phyloP scores from a whole-genome alignment of 2,329 filamentous ascomycete genomes.

The Camillea tinctor region DNA sequence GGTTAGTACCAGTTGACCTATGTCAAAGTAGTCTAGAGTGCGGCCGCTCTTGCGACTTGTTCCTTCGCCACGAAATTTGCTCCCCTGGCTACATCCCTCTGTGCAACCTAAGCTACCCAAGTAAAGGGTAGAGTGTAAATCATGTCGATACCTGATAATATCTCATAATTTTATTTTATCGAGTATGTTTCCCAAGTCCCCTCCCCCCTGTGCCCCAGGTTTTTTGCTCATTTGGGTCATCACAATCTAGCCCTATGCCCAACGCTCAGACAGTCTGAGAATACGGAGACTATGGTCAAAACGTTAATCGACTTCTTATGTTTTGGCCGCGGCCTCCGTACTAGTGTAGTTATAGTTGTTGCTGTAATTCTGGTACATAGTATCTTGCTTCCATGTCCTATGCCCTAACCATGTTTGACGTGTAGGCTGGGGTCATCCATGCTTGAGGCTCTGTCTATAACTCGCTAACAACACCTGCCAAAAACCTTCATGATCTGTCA shows the following conservation, averaged over 20 bases:
- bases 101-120: neutral
- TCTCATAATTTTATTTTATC: neutral
- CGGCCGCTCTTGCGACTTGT: neutral
- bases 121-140: neutral
- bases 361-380: neutral
- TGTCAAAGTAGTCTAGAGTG: neutral
- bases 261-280: neutral
- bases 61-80: neutral
- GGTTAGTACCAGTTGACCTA: too few species aligned
- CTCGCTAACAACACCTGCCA: constrained; percentile 8
- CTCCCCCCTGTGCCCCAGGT: neutral
- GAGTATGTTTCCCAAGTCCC: neutral
- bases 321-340: neutral
- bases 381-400: neutral
- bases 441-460: neutral
- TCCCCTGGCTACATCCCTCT: neutral
- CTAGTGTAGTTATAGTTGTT: too few species aligned
- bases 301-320: neutral
- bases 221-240: neutral
- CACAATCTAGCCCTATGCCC: neutral
- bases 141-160: neutral
- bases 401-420: neutral
- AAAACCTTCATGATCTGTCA: constrained; percentile 15
- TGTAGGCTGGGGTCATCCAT: neutral
- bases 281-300: neutral